Base-by-base conservation (phyloP, 345 rosid species). In the thale cress (Arabidopsis thaliana) region DNA sequence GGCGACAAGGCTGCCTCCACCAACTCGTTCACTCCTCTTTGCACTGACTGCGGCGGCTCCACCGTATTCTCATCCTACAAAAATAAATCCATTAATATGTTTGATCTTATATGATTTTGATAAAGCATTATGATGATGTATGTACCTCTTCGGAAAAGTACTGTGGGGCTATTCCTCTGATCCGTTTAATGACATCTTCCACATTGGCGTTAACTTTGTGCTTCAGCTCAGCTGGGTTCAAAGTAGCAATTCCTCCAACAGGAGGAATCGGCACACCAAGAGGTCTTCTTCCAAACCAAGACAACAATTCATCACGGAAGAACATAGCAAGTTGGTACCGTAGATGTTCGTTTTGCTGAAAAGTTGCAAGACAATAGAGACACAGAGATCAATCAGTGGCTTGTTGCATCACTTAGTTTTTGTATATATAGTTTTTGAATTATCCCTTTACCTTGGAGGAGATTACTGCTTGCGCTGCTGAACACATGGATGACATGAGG, bases 301-400 rank as follows among this genome's bases (percentile, higher is more conserved):
- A 96, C 32, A 93, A 79, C 74, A 96, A 83, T 73, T 93, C 97
- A 67, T 96, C 99, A 1, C 98, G 90, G 86, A 96, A 96, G 85
- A 93, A 96, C 99, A 96, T 96, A 12, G 97, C 98, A 60, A 93
- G 80, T 16, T 96, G 99, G 84, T 91, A 91, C 93, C 99, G 87
- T 16, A 93, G 72, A 85, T 91, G 97, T 50, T 91, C 85, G 38
- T 75, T 88, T 89, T 96, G 97, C 98, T 90, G 96, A 80, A 82
- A 72, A 30, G 16, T 59, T 30, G 45, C 23, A 71, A 69, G n/a
- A 61, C 7, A 62, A 22, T 4, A 46, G 12, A n/a, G 41, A 56
- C 62, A 13, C 36, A 62, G 14, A 24, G 53, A 45, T 66, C 6
- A 69, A 67, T 69, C 38, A 55, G 68, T 36, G 36, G 49, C 50